phyloP scores from a whole-genome alignment of 179 eudicot genomes.

The Carnegiea gigantea region DNA sequence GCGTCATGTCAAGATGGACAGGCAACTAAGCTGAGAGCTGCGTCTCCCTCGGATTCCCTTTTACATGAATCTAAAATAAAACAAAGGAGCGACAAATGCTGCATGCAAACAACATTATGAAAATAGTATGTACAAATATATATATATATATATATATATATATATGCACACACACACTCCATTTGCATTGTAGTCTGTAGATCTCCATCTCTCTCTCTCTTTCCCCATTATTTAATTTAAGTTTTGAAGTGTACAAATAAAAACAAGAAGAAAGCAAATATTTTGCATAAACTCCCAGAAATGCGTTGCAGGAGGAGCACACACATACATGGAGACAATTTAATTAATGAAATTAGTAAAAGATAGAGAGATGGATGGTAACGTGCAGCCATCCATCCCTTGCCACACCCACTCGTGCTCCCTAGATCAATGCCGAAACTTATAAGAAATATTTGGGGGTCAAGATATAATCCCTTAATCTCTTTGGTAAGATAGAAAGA shows the following conservation, averaged over 20 bases:
- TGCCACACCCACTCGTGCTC: constrained; percentile 14
- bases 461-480: no score
- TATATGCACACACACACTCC: no score
- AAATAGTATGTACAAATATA: no score
- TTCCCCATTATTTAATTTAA: background rate
- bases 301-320: constrained; percentile 5
- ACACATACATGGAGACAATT: background rate
- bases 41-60: constrained; percentile 5
- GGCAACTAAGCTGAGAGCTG: background rate
- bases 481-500: no score
- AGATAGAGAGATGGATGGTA: background rate
- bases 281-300: constrained; percentile 9
- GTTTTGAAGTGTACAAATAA: background rate
- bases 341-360: no score
- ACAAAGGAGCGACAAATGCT: constrained; percentile 3
- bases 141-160: no score
- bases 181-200: no score
- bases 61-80: constrained; percentile 4
- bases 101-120: background rate
- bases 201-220: background rate
- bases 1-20: background rate
- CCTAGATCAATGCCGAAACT: background rate
- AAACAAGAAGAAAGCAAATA: constrained; percentile 5
- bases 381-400: background rate
- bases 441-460: no score